Evolutionary conservation across 176 grass and related monocot genomes (phyloP), one percentile per base, ranked within the genome.

Genomic region (Elymus sibiricus): DNA sequence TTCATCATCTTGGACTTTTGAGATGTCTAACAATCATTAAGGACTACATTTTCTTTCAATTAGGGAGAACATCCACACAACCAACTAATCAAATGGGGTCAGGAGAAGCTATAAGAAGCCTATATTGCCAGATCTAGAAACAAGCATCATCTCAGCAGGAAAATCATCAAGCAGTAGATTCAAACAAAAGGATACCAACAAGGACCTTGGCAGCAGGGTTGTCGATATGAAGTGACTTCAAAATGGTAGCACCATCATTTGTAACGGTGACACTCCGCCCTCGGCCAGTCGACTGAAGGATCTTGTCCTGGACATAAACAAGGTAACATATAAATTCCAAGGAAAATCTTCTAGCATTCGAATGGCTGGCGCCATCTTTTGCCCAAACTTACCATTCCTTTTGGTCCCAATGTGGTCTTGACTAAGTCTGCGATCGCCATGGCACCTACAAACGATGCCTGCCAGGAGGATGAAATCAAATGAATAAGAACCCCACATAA

Each of bases 1-100:
- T 74, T 98, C 97, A 78, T 98, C 97, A 85, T 98, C 94, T 92
- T 98, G 97, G 53, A 98, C 97, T 94, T 95, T 98, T 6, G 97
- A 98, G 59, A 95, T 98, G 90, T 98, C 95, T 98, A 89, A 67
- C 2, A 63, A 38, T 84, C 15, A 70, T 88, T 88, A 89, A 92
- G 93, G 86, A 92, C 32, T 77, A 77, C 31, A 39, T 26, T 38
- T 66, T 60, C 60, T 77, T 84, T 46, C 5, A 24, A 84, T 39
- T 0, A 77, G 17, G 53, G 9, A 44, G 22, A 28, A 16, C 5
- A 55, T 31, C 7, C 6, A 32, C 22, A 67, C 14, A 82, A 27
- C 27, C 73, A 3, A 83, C 2, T 55, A 27, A 83, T 38, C 26
- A 12, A 79, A 74, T 29, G 8, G 32, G 14, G 1, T 27, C 6